phyloP scores from a whole-genome alignment of 116 monocot species.

The Posidonia oceanica region DNA sequence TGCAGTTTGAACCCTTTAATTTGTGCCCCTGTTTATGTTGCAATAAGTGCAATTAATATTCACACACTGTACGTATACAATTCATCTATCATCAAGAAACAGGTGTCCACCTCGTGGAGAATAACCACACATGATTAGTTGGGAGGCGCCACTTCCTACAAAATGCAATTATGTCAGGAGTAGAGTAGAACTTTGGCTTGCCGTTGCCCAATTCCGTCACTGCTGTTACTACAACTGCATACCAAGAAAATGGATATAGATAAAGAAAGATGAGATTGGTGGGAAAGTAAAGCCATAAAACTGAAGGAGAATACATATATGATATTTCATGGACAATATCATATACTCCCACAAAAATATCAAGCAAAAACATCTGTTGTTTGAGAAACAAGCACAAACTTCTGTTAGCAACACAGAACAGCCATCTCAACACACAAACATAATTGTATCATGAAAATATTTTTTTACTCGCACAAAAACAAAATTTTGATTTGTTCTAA shows the following conservation, averaged over 20 bases:
- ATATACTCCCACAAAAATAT: no score
- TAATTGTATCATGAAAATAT: no score
- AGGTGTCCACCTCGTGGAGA: conserved; percentile 69
- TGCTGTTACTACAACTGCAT: conserved; percentile 90
- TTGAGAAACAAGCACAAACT: no score
- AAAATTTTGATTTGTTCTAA: no score
- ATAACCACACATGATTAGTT: conserved; percentile 98
- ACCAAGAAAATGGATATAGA: conserved; percentile 5
- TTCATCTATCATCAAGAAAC: neutral
- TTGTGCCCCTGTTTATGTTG: no score
- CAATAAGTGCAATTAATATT: neutral
- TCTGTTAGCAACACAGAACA: no score
- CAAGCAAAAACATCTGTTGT: no score
- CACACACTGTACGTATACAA: neutral
- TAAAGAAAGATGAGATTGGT: neutral
- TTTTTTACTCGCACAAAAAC: no score
- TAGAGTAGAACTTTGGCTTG: conserved; percentile 97
- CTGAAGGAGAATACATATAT: neutral
- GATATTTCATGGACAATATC: no score
- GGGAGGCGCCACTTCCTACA: conserved; percentile 98
- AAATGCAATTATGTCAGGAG: conserved; percentile 83
- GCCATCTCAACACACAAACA: no score
- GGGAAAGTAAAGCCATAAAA: neutral
- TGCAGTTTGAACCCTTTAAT: no score
- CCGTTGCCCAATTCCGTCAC: conserved; percentile 87